Conservation (phyloP, 768 basidiomycete species). For the Phylloporus sp. region DNA sequence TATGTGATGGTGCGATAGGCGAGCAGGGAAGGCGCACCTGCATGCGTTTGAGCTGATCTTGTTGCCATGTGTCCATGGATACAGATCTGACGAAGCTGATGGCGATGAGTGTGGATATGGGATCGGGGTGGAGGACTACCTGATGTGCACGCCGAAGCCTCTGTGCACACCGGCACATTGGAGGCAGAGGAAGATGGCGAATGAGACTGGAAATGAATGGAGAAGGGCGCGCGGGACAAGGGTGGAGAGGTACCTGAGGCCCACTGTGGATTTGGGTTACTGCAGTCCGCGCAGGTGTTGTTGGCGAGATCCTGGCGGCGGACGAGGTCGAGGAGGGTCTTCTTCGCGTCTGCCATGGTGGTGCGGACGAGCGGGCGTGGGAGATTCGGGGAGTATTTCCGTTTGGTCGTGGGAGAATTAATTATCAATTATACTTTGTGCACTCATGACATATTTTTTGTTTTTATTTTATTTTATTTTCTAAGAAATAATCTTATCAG, state of each 20-base stretch:
- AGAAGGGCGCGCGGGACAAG: not conserved
- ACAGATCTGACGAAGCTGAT: constrained; percentile 84
- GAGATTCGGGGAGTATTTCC: not conserved
- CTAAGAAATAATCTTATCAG: constrained; percentile 34
- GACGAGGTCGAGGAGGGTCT: constrained; percentile 70
- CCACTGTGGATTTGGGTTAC: constrained; percentile 94
- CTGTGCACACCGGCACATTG: constrained; percentile 83
- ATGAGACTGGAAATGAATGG: constrained; percentile 41
- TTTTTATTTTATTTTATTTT: not conserved
- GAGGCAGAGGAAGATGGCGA: constrained; percentile 88
- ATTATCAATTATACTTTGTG: not conserved
- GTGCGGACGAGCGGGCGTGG: not conserved
- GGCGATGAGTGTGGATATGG: constrained; percentile 4
- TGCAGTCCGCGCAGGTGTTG: constrained; percentile 77
- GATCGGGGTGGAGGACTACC: constrained; percentile 34
- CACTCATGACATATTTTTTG: not conserved
- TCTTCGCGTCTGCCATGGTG: constrained; percentile 45
- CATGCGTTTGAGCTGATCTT: constrained; percentile 87
- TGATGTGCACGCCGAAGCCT: constrained; percentile 93
- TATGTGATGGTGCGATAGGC: constrained; percentile 7
- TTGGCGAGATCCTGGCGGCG: constrained; percentile 71
- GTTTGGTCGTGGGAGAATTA: not conserved
- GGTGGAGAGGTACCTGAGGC: constrained; percentile 56
- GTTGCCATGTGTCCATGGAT: constrained; percentile 96
- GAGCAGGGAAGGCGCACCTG: constrained; percentile 50